A percentile compares a stretch with the other conserved stretches of the same genome.
These are phyloP conservation scores for Tetrapisispora namnaoensis DNA, from an alignment of 805 yeast genomes.

Conservation along the genomic window DNA sequence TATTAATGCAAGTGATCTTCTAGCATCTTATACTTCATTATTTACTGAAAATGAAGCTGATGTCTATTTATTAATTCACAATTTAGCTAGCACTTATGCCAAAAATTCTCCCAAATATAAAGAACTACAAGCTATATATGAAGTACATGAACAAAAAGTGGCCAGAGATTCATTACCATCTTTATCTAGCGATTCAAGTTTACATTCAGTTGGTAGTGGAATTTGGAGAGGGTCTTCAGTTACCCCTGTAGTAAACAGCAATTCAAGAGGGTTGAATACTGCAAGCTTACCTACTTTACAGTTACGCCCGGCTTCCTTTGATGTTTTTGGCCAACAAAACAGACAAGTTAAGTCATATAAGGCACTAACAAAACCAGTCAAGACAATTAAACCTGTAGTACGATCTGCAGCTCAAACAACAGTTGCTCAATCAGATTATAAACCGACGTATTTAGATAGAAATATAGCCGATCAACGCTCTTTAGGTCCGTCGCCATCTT, in stretches of 20 bases:
- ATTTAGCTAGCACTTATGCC: conserved; percentile 49
- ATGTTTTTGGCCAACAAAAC: conserved; percentile 13
- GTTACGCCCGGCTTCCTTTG: conserved; percentile 12
- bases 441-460: background rate
- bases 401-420: background rate
- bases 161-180: conserved; percentile 22
- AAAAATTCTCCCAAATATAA: conserved; percentile 35
- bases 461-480: background rate
- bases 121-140: conserved; percentile 29
- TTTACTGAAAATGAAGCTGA: conserved; percentile 42
- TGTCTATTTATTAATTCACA: conserved; percentile 46
- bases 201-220: conserved; percentile 17
- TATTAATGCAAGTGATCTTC: conserved; percentile 40
- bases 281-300: conserved; percentile 28
- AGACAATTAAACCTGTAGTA: background rate
- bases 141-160: conserved; percentile 19
- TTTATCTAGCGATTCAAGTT: conserved; percentile 11
- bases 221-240: conserved; percentile 22
- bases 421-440: background rate
- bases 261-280: background rate
- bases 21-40: conserved; percentile 37
- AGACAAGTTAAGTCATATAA: conserved; percentile 1
- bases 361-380: background rate
- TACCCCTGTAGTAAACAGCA: conserved; percentile 4
- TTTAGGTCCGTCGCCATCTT: conserved; percentile 11